Base-by-base conservation (phyloP, 2,329 filamentous ascomycete species). In the Pezicula carpinea region DNA sequence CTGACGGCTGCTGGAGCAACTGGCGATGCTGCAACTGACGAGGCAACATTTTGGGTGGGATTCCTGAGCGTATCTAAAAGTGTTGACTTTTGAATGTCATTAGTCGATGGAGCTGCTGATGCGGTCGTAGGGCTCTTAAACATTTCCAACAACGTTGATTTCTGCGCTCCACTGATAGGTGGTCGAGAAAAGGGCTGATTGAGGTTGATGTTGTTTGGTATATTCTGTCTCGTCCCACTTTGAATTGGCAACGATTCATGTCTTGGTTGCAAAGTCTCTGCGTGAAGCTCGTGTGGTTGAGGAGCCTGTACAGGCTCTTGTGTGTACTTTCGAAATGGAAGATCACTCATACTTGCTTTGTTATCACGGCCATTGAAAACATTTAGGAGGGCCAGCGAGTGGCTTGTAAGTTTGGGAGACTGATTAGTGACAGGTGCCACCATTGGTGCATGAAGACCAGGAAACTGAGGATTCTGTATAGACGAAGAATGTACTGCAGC, bases 371-470 rank as follows among this genome's bases (percentile, higher is more conserved):
- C 53, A 42, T 63, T 75, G 59, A 75, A 74, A 1, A 69, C 69
- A 52, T 70, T 70, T 18, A 75, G 63, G 14, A 75, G 64, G 8
- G 68, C 64, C 53, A 73, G 62, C 3, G 70, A 72, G 42, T 73
- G 68, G 8, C 65, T 67, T 31, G 64, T 70, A 10, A 75, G 62
- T 23, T 66, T 59, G 33, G 59, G 53, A 17, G 52, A 43, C 29
- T 57, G 52, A 19, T 57, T 57, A 26, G 47, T 49, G 4, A 47
- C 44, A 6, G 48, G 47, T n/a, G 60, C 53, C 32, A 58, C 48
- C 50, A 59, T 59, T 39, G 59, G 53, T 15, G 57, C 53, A 48
- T 60, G 59, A 7, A 58, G 40, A 15, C 53, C 50, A 15, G 58
- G 53, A 41, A 61, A 61, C 46, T 59, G 57, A 3, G 60, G 57